Percentiles rank a stretch among this genome's conserved stretches.
These are phyloP conservation scores for Aspergillus sp. DNA, from an alignment of 2,329 filamentous ascomycete genomes.

Conservation along the genomic window DNA sequence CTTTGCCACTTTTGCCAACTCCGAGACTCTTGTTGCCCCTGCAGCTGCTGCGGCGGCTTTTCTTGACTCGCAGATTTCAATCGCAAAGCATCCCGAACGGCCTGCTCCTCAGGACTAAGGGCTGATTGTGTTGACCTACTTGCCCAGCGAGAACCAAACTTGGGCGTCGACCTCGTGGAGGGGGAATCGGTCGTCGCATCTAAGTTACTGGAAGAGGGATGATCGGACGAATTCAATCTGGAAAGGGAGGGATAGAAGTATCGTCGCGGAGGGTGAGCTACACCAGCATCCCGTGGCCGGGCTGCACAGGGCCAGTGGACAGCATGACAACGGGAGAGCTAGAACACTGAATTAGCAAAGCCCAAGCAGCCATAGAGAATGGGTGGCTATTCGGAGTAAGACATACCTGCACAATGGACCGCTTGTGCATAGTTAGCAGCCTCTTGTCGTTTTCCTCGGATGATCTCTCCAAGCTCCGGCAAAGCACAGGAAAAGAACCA, in stretches of 20 bases:
- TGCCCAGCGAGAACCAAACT: constrained; percentile 29
- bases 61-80: constrained; percentile 6
- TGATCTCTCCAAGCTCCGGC: constrained; percentile 11
- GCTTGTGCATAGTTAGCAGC: constrained; percentile 33
- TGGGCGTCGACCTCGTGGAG: constrained; percentile 16
- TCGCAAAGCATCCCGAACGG: constrained; percentile 30
- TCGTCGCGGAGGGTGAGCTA: constrained; percentile 28
- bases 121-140: constrained; percentile 15
- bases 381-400: background rate
- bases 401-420: constrained; percentile 33
- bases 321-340: constrained; percentile 40
- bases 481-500: constrained; percentile 4
- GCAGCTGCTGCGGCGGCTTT: background rate
- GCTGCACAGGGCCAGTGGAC: constrained; percentile 40
- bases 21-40: background rate
- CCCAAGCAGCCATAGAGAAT: background rate
- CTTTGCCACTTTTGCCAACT: background rate
- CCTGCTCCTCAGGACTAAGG: constrained; percentile 33
- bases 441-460: constrained; percentile 8
- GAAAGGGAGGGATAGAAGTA: constrained; percentile 34
- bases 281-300: constrained; percentile 24
- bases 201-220: constrained; percentile 23
- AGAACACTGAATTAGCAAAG: background rate
- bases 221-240: constrained; percentile 28
- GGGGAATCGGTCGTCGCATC: constrained; percentile 1